Base-by-base conservation (phyloP, 169 alveolate species). In the Fabrea salina region DNA sequence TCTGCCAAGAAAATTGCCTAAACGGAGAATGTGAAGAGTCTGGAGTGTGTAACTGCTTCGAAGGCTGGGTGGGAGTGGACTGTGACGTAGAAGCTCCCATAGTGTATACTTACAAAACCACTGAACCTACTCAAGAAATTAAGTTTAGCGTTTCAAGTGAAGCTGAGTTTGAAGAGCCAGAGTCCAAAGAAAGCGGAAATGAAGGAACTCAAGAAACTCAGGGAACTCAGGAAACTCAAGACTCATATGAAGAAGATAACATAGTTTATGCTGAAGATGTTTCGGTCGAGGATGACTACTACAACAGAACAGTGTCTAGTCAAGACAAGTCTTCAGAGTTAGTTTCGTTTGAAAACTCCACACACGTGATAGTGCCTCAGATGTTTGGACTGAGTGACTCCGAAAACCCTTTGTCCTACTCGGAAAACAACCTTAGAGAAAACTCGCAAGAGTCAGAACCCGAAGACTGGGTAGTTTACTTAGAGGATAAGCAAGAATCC, bases 351-450 rank as follows among this genome's bases (percentile, higher is more conserved):
- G 79, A 70, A 22, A 25, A 11, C 44, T 70, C 79, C 16, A 19
- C 44, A n/a, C 79, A 70, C 49, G 41, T 27, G 13, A 19, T 70
- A 49, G 49, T 43, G 22, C 59, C 79, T 44, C 39, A 70, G 37
- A 70, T 70, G 79, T 70, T 70, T 33, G 79, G 79, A 33, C 49
- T 70, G 16, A 33, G 32, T 7, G 79, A 70, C 67, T 49, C 59
- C n/a, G 68, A 41, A 25, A 50, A 70, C 66, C 79, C 79, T 4
- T 32, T 16, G 6, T 11, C 30, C 39, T 47, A 27, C 49, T 70
- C 41, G 22, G 32, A 59, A 0, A 27, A 47, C n/a, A 70, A 70
- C 35, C 66, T 70, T 4, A 44, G 79, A 70, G 30, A 66, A 7
- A 30, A 13, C 27, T 50, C 59, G 13, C 50, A 43, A 2, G 79